Conservation (phyloP, 495 filamentous ascomycete species). For the Neurospora sublineolata region DNA sequence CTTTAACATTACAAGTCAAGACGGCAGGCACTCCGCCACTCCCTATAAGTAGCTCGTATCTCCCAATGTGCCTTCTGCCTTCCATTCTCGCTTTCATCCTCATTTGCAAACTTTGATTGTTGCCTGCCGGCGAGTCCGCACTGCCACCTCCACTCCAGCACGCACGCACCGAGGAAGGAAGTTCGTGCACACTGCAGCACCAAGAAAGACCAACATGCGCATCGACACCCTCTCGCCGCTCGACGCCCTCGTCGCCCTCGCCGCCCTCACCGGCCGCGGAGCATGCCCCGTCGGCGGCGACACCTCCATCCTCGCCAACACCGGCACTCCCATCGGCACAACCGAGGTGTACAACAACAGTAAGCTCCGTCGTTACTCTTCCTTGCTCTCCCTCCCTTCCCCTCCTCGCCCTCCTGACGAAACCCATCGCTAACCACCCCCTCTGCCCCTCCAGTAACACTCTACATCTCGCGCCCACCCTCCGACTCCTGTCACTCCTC, state of each 20-base stretch:
- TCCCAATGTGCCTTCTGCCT: neutral
- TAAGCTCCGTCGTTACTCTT: slow-evolving; percentile 2
- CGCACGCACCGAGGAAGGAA: no score
- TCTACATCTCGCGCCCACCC: slow-evolving; percentile 31
- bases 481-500: neutral
- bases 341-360: slow-evolving; percentile 20
- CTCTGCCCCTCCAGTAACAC: slow-evolving; percentile 15
- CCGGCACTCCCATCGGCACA: slow-evolving; percentile 21
- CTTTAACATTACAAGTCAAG: no score
- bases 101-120: neutral
- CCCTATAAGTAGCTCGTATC: neutral
- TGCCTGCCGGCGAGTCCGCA: neutral
- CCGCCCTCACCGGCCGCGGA: no score
- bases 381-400: neutral
- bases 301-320: slow-evolving; percentile 19
- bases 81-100: neutral
- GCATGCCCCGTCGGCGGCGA: neutral
- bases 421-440: neutral
- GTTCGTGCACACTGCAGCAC: neutral
- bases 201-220: neutral
- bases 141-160: neutral
- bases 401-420: neutral
- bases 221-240: neutral
- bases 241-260: neutral
- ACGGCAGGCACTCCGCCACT: no score